phyloP scores from a whole-genome alignment of 805 yeast species.

The Wickerhamomyces rabaulensis region DNA sequence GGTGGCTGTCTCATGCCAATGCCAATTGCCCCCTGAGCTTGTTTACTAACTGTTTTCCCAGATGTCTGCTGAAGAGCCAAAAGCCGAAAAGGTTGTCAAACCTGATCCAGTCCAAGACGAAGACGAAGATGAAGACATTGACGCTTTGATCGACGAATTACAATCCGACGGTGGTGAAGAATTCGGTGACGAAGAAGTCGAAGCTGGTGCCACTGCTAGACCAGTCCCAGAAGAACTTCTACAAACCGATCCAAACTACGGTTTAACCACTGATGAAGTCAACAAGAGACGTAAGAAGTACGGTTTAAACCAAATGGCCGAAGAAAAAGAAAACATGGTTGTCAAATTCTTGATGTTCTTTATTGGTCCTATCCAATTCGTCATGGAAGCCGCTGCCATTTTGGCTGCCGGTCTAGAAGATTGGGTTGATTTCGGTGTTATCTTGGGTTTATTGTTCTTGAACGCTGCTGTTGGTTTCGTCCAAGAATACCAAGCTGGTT shows the following conservation, averaged over 20 bases:
- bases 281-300: slow-evolving; percentile 80
- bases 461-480: slow-evolving; percentile 94
- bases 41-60: neutral
- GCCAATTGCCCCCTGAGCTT: neutral
- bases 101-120: slow-evolving; percentile 37
- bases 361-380: slow-evolving; percentile 95
- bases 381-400: slow-evolving; percentile 95
- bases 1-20: neutral
- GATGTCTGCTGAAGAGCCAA: slow-evolving; percentile 35
- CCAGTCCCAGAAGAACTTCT: slow-evolving; percentile 83
- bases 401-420: slow-evolving; percentile 95
- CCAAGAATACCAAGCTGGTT: slow-evolving; percentile 97
- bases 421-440: slow-evolving; percentile 99
- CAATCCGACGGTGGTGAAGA: slow-evolving; percentile 60
- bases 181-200: slow-evolving; percentile 43
- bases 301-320: slow-evolving; percentile 88
- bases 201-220: slow-evolving; percentile 56
- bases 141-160: slow-evolving; percentile 70
- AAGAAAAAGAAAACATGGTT: slow-evolving; percentile 75
- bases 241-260: slow-evolving; percentile 73
- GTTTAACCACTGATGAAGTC: slow-evolving; percentile 78
- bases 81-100: slow-evolving; percentile 49
- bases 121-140: slow-evolving; percentile 62
- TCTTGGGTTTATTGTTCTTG: slow-evolving; percentile 77
- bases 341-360: slow-evolving; percentile 82